Evolutionary conservation across 352 stramenopile species (phyloP).

Genomic region (Phytopythium aichiense): DNA sequence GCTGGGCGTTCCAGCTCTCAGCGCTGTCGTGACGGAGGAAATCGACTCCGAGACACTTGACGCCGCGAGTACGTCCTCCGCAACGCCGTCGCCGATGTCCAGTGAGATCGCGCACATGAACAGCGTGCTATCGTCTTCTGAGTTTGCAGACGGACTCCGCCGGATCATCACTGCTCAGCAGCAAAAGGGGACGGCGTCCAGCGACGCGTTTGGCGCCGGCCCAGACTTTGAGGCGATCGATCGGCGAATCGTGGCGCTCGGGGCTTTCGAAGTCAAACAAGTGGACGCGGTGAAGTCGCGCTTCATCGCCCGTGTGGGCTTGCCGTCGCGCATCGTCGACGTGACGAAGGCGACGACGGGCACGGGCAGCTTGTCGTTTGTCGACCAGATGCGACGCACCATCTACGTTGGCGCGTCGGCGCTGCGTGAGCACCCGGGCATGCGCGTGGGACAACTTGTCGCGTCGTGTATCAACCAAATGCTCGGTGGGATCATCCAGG

Average conservation of each 20-base stretch:
- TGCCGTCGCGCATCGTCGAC: constrained; percentile 43
- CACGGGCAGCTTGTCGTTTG: constrained; percentile 53
- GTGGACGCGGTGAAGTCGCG: constrained; percentile 49
- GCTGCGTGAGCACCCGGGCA: constrained; percentile 12
- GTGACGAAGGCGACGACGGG: constrained; percentile 51
- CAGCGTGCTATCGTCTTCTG: constrained; percentile 36
- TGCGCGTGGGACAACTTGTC: constrained; percentile 57
- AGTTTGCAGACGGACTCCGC: constrained; percentile 56
- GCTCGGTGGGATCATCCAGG: constrained; percentile 51
- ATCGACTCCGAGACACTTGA: constrained; percentile 18
- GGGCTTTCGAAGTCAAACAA: constrained; percentile 40
- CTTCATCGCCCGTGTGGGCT: constrained; percentile 58
- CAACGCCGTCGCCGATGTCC: neutral
- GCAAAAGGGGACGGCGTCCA: constrained; percentile 41
- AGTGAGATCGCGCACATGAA: constrained; percentile 52
- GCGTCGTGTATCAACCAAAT: constrained; percentile 67
- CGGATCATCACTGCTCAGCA: constrained; percentile 65
- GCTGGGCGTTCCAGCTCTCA: constrained; percentile 56
- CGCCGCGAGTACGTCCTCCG: neutral
- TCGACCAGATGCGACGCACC: constrained; percentile 28
- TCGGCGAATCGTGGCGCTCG: constrained; percentile 43
- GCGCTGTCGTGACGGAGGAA: constrained; percentile 58
- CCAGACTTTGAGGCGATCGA: constrained; percentile 69
- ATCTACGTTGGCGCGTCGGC: constrained; percentile 34
- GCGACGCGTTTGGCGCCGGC: constrained; percentile 36